Conservation (phyloP, 169 alveolate genomes). For the Plasmodium blacklocki region DNA sequence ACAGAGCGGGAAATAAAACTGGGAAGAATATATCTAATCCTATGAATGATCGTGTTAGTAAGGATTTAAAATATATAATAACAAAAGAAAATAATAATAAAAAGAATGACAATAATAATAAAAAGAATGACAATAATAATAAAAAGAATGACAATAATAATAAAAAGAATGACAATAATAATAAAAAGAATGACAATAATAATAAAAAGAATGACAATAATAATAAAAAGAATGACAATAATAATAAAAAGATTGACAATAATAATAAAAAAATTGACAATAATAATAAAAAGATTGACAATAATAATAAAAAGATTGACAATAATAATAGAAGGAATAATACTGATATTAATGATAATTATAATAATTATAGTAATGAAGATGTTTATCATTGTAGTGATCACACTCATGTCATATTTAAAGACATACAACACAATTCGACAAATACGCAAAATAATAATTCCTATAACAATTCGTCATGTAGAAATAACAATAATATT, state of each 20-base stretch:
- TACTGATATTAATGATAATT: not conserved
- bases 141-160: not conserved
- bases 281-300: not conserved
- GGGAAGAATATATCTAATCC: not conserved
- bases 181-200: not conserved
- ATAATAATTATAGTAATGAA: not conserved
- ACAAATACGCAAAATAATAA: no score
- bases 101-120: not conserved
- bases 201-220: not conserved
- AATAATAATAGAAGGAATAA: not conserved
- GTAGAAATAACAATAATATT: not conserved
- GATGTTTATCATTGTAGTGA: not conserved
- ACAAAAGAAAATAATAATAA: not conserved
- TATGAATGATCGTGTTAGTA: not conserved
- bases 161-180: not conserved
- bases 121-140: not conserved
- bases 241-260: not conserved
- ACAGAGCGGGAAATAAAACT: not conserved
- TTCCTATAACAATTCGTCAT: not conserved
- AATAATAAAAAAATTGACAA: not conserved
- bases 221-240: not conserved
- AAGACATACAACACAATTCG: no score
- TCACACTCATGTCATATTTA: no score
- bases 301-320: not conserved
- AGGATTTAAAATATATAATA: not conserved